Base-by-base conservation (phyloP, 139 green algal species). In the Micractinium conductrix region DNA sequence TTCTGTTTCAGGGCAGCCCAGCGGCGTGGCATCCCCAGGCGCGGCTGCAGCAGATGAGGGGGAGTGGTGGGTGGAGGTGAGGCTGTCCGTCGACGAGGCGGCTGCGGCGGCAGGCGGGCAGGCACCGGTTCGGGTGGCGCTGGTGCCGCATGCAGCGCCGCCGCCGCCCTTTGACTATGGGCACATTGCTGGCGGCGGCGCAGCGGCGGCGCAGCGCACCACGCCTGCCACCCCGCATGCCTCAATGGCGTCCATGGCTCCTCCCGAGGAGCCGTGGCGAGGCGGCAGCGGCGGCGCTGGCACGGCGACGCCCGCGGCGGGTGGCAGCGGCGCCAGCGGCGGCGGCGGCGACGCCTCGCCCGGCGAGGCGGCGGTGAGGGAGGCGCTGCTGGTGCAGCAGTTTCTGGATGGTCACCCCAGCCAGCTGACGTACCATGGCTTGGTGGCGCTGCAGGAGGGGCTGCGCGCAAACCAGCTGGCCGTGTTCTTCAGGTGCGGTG, bases 361-460 rank as follows among this genome's bases (percentile, higher is more conserved):
- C 8, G 76, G 76, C 21, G 76, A 82, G 76, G 53, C 55, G 26
- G 76, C 55, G 6, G 50, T 90, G 62, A 65, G 62, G 2, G 55
- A 85, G 3, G 86, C 86, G 58, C 45, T 90, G 62, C 40, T 90
- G 12, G 69, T 91, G 7, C 85, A 87, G n/a, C 88, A 92, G 24
- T 99, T 98, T 79, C 83, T 99, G 84, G 91, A 97, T 24, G 30
- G 50, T 35, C 93, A 86, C 60, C 92, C 92, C 85, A 94, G 71
- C 48, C 97, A 99, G 91, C 91, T 99, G 33, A 99, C 97, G 0
- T 76, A 87, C 14, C 80, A 91, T 67, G 97, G 97, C 26, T 88
- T 98, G 53, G 30, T 10, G 22, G 62, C 58, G 22, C 89, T 98
- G 67, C 80, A 84, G 22, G 72, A 88, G 17, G 70, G 43, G 0